Base-by-base conservation (phyloP, 202 grass and related monocot genomes). In the Elaeis oleifera region DNA sequence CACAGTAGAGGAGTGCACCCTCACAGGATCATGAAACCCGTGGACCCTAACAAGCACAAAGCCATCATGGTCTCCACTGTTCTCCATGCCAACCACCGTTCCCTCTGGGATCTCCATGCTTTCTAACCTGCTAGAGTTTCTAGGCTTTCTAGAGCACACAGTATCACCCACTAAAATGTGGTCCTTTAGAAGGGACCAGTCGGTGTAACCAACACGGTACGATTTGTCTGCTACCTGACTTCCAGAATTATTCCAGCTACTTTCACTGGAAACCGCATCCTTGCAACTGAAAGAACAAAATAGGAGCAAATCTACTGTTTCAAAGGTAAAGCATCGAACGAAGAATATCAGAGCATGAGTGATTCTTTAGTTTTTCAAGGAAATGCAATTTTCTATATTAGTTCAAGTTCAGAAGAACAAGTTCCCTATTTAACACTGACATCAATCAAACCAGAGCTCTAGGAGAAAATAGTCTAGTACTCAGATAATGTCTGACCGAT, bases 81-180 rank as follows among this genome's bases (percentile, higher is more conserved):
- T 79, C 21, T 97, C 92, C 60, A 84, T 44, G 39, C 88, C 94
- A 77, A 94, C 88, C 74, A 99, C 68, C 52, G 69, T 94, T 66
- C 94, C 94, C 65, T 94, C 94, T 65, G 94, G 88, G 27, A 99
- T 80, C 79, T 84, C 78, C 94, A 94, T 99, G 44, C 68, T 86
- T 62, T 84, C 85, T 49, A 69, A 72, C 67, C 59, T 76, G 70
- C 82, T 94, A 2, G 94, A 86, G 59, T 61, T 84, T 61, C 65
- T 94, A 24, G 84, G 52, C 80, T 99, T 99, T 80, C 85, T 84
- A 23, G 85, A 94, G 48, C 83, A 82, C 17, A 94, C 85, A 16
- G 68, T 78, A 19, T 99, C 94, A 53, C 94, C 85, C 3, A 94
- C 76, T 66, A 82, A 72, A 53, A 99, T 63, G 26, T 84, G 71